Evolutionary conservation across 2,329 filamentous ascomycete species (phyloP).

Genomic region (Pleochaeta shiraiana): DNA sequence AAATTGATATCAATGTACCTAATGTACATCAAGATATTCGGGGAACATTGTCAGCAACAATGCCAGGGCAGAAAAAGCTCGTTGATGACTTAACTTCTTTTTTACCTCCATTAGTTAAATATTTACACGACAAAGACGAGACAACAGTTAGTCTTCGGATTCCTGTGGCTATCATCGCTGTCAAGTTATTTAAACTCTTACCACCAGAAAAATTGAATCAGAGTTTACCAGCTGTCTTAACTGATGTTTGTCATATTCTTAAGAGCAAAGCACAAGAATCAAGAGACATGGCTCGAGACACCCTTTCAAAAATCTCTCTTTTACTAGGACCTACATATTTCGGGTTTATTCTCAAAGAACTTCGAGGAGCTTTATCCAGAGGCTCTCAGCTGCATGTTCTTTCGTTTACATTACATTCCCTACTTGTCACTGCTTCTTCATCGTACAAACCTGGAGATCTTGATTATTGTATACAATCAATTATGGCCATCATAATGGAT

Average conservation of each 20-base stretch:
- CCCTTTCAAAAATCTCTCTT: slow-evolving; percentile 61
- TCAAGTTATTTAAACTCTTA: slow-evolving; percentile 68
- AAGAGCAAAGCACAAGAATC: slow-evolving; percentile 76
- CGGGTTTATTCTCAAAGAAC: slow-evolving; percentile 80
- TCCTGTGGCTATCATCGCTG: slow-evolving; percentile 69
- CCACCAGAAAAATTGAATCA: slow-evolving; percentile 50
- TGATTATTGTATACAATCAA: slow-evolving; percentile 62
- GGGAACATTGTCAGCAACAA: slow-evolving; percentile 34
- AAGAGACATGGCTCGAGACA: slow-evolving; percentile 76
- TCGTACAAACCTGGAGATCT: slow-evolving; percentile 61
- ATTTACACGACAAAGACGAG: slow-evolving; percentile 88
- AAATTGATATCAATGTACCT: slow-evolving; percentile 7
- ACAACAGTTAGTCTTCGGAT: slow-evolving; percentile 83
- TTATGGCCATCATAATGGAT: slow-evolving; percentile 81
- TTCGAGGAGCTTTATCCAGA: slow-evolving; percentile 58
- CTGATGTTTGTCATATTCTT: slow-evolving; percentile 83
- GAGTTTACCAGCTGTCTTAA: slow-evolving; percentile 61
- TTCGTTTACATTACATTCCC: slow-evolving; percentile 84
- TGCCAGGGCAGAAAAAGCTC: slow-evolving; percentile 46
- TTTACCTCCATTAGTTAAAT: slow-evolving; percentile 56
- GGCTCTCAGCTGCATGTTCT: slow-evolving; percentile 91
- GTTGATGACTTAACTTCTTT: slow-evolving; percentile 52
- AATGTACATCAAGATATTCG: slow-evolving; percentile 17
- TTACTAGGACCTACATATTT: slow-evolving; percentile 68
- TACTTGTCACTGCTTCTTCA: slow-evolving; percentile 55